These are phyloP conservation scores for Lachnellula hyalina DNA, from an alignment of 2,329 filamentous ascomycete species.

Conservation along the genomic window DNA sequence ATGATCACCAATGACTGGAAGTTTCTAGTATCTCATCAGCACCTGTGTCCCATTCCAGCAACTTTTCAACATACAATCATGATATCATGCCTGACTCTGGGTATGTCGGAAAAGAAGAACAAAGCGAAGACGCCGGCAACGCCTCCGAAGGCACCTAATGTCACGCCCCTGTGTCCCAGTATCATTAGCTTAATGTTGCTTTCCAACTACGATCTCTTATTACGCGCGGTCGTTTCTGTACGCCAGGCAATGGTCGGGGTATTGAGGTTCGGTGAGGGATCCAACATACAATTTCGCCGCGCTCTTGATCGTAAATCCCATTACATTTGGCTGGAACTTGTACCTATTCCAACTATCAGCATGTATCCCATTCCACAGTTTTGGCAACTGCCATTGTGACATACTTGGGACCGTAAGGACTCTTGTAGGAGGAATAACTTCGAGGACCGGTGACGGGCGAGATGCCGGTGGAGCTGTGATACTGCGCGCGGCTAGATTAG, in stretches of 20 bases:
- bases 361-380: background rate
- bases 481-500: conserved; percentile 8
- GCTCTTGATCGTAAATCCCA: conserved; percentile 47
- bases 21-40: conserved; percentile 37
- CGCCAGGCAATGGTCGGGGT: background rate
- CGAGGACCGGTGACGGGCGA: conserved; percentile 8
- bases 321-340: conserved; percentile 50
- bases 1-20: conserved; percentile 47
- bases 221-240: background rate
- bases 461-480: conserved; percentile 18
- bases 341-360: conserved; percentile 42
- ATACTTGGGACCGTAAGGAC: conserved; percentile 63
- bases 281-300: conserved; percentile 43
- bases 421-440: conserved; percentile 45
- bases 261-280: background rate
- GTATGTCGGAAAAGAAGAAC: conserved; percentile 59
- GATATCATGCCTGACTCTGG: conserved; percentile 54
- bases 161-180: conserved; percentile 41
- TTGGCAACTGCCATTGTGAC: conserved; percentile 25
- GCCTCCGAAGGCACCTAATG: conserved; percentile 50
- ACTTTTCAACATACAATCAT: conserved; percentile 42
- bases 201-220: background rate
- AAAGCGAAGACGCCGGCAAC: conserved; percentile 50
- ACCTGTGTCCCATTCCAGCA: background rate
- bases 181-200: conserved; percentile 1